phyloP scores from a whole-genome alignment of 2,329 filamentous ascomycete genomes.

The Pseudogymnoascus sp. region DNA sequence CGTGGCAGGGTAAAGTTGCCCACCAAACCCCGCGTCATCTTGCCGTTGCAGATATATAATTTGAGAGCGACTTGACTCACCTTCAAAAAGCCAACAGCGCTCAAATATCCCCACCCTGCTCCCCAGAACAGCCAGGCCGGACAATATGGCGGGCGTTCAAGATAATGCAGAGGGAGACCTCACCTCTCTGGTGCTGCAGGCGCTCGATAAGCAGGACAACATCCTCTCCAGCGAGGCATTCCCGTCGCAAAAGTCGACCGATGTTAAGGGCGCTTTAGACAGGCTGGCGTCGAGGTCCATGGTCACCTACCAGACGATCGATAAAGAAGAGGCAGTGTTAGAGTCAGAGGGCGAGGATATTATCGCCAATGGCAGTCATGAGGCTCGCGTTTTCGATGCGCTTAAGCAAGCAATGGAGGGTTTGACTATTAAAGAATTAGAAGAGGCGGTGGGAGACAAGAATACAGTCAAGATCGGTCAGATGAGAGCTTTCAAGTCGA shows the following conservation, averaged over 20 bases:
- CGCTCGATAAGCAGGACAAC: slow-evolving; percentile 55
- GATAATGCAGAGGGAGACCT: slow-evolving; percentile 44
- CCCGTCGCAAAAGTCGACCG: slow-evolving; percentile 55
- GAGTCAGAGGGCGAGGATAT: slow-evolving; percentile 69
- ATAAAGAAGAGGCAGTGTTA: slow-evolving; percentile 67
- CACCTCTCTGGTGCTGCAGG: slow-evolving; percentile 55
- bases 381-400: slow-evolving; percentile 74
- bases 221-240: slow-evolving; percentile 64
- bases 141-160: slow-evolving; percentile 38
- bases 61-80: slow-evolving; percentile 11
- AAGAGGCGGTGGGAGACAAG: slow-evolving; percentile 63
- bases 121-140: slow-evolving; percentile 15
- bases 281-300: slow-evolving; percentile 76
- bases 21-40: slow-evolving; percentile 9
- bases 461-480: slow-evolving; percentile 75
- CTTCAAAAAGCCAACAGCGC: slow-evolving; percentile 3
- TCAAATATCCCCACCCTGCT: background rate
- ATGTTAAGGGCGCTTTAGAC: slow-evolving; percentile 82
- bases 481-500: slow-evolving; percentile 83
- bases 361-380: slow-evolving; percentile 68
- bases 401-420: slow-evolving; percentile 67
- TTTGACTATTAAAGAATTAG: slow-evolving; percentile 68
- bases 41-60: slow-evolving; percentile 9
- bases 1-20: slow-evolving; percentile 10
- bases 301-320: slow-evolving; percentile 77